Evolutionary conservation across 2,329 filamentous ascomycete species (phyloP), one percentile per base, ranked within the genome.

Genomic region (Cytospora piceae): DNA sequence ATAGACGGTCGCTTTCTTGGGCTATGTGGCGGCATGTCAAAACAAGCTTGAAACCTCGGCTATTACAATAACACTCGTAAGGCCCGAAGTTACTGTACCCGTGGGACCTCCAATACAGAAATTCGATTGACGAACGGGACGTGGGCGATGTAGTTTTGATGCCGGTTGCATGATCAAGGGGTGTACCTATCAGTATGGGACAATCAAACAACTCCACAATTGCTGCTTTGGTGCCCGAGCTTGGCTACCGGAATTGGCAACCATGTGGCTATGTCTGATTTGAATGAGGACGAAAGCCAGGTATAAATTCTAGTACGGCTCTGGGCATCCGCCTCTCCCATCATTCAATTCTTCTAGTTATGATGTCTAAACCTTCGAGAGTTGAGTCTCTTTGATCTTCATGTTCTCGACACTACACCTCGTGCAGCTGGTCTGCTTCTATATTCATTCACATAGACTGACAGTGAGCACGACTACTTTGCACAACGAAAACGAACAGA

Each of bases 391-490:
- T 29, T 29, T 29, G 3, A 29, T 64, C n/a, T n/a, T n/a, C n/a
- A n/a, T n/a, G n/a, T n/a, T n/a, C n/a, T n/a, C n/a, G n/a, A n/a
- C n/a, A n/a, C n/a, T n/a, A n/a, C n/a, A n/a, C n/a, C n/a, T n/a
- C n/a, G n/a, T n/a, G n/a, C n/a, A n/a, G n/a, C n/a, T n/a, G n/a
- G n/a, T n/a, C n/a, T n/a, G n/a, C n/a, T n/a, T n/a, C n/a, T n/a
- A n/a, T n/a, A n/a, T n/a, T n/a, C n/a, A n/a, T n/a, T n/a, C n/a
- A n/a, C n/a, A n/a, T n/a, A n/a, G n/a, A n/a, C n/a, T n/a, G n/a
- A n/a, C n/a, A n/a, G n/a, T n/a, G n/a, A n/a, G n/a, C 22, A 29
- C 53, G 29, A 29, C 61, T 9, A 57, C 57, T 22, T 42, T 64
- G 22, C 55, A 61, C 29, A 37, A 46, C 4, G 34, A 22, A 53